Conservation (phyloP, 2,329 filamentous ascomycete genomes). For the Clonostachys sp. region DNA sequence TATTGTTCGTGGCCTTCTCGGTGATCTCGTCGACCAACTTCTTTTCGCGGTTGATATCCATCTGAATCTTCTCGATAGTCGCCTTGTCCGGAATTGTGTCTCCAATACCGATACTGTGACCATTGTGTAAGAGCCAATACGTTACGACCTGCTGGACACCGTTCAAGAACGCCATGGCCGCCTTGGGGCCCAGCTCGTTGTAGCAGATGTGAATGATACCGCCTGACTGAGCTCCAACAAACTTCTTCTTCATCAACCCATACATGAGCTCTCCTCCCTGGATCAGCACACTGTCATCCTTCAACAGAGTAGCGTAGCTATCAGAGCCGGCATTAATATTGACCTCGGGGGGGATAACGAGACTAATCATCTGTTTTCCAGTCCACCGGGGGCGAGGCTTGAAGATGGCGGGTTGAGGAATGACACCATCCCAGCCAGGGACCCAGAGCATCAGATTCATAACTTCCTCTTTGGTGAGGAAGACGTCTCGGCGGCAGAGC, state of each 20-base stretch:
- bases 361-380: constrained; percentile 93
- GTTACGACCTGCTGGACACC: constrained; percentile 91
- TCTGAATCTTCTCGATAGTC: constrained; percentile 82
- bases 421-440: constrained; percentile 92
- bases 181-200: constrained; percentile 85
- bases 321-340: constrained; percentile 69
- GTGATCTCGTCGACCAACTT: constrained; percentile 73
- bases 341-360: constrained; percentile 84
- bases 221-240: constrained; percentile 81
- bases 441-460: constrained; percentile 99
- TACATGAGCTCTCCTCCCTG: constrained; percentile 86
- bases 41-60: constrained; percentile 78
- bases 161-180: constrained; percentile 93
- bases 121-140: constrained; percentile 95
- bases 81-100: constrained; percentile 89
- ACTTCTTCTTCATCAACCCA: constrained; percentile 89
- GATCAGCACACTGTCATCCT: constrained; percentile 77
- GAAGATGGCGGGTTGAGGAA: constrained; percentile 88
- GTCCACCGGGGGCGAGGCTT: constrained; percentile 94
- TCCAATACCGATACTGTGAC: constrained; percentile 97
- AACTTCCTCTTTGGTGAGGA: constrained; percentile 83
- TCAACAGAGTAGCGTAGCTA: constrained; percentile 55
- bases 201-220: constrained; percentile 95
- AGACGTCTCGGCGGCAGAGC: constrained; percentile 87
- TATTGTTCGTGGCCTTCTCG: constrained; percentile 73